Conservation (phyloP, 371 early-diverging fungal genomes). For the Saksenaea oblongispora region DNA sequence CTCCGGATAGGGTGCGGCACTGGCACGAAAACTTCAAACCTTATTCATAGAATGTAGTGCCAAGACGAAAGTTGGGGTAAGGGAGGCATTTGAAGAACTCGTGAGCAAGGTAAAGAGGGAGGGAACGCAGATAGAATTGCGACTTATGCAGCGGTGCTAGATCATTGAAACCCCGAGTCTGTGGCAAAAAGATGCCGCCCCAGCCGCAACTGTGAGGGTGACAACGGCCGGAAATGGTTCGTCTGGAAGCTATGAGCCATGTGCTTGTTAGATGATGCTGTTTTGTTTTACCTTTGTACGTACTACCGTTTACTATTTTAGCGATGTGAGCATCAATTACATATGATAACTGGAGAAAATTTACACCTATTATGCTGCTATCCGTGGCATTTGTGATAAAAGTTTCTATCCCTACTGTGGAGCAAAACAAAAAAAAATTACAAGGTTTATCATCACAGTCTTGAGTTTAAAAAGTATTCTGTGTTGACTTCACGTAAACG, state of each 20-base stretch:
- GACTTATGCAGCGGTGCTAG: conserved; percentile 16
- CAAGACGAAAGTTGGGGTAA: conserved; percentile 86
- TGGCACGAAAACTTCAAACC: conserved; percentile 83
- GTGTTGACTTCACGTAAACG: too few relatives aligned
- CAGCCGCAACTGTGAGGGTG: conserved; percentile 37
- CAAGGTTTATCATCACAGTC: too few relatives aligned
- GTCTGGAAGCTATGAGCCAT: conserved; percentile 22
- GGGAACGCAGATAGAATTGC: not conserved
- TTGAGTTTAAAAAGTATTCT: too few relatives aligned
- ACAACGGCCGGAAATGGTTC: conserved; percentile 10
- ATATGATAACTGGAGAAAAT: too few relatives aligned
- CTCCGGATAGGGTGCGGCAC: conserved; percentile 64
- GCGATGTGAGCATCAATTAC: not conserved
- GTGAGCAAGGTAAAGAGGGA: conserved; percentile 70
- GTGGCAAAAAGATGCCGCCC: conserved; percentile 68
- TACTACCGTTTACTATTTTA: not conserved
- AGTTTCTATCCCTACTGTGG: too few relatives aligned
- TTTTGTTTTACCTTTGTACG: conserved; percentile 2
- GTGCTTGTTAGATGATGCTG: conserved; percentile 24
- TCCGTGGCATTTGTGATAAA: too few relatives aligned
- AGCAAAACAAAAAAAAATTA: too few relatives aligned
- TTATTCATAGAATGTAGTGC: conserved; percentile 96
- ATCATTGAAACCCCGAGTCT: conserved; percentile 79
- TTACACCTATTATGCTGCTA: too few relatives aligned
- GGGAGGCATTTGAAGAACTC: conserved; percentile 88